Conservation (phyloP, 2,329 filamentous ascomycete species). For the Balansia obtecta region DNA sequence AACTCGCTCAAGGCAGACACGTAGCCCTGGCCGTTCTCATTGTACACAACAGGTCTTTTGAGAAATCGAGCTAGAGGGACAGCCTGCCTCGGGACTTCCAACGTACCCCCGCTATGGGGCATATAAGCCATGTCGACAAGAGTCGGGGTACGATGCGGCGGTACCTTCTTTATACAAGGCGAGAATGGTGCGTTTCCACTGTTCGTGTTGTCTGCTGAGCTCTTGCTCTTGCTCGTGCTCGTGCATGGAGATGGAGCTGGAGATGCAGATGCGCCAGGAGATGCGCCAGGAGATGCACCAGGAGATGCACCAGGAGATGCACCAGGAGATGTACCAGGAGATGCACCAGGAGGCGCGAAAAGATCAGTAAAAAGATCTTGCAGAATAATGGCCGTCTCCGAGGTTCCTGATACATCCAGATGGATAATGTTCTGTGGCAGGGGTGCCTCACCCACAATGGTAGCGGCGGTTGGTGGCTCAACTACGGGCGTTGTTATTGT, state of each 20-base stretch:
- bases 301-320: background rate
- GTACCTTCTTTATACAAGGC: constrained; percentile 2
- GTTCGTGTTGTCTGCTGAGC: background rate
- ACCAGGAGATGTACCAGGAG: background rate
- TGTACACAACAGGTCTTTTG: constrained; percentile 8
- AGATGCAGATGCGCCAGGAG: background rate
- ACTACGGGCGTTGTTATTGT: background rate
- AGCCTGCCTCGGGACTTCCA: constrained; percentile 9
- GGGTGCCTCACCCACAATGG: background rate
- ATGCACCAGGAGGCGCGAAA: background rate
- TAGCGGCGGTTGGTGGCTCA: background rate
- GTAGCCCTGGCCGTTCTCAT: constrained; percentile 3
- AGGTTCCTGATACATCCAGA: background rate
- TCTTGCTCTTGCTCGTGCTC: background rate
- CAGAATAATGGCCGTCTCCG: background rate
- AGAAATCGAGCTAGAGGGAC: constrained; percentile 12
- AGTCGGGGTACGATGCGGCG: background rate
- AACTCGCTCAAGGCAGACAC: constrained; percentile 1
- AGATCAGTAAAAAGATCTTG: background rate
- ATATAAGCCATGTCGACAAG: constrained; percentile 22
- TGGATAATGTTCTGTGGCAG: background rate
- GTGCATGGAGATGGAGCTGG: background rate
- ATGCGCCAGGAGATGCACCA: background rate
- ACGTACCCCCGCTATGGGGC: constrained; percentile 19
- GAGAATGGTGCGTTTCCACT: background rate